phyloP scores from a whole-genome alignment of 495 filamentous ascomycete species.

The Gamarada debralockiae region DNA sequence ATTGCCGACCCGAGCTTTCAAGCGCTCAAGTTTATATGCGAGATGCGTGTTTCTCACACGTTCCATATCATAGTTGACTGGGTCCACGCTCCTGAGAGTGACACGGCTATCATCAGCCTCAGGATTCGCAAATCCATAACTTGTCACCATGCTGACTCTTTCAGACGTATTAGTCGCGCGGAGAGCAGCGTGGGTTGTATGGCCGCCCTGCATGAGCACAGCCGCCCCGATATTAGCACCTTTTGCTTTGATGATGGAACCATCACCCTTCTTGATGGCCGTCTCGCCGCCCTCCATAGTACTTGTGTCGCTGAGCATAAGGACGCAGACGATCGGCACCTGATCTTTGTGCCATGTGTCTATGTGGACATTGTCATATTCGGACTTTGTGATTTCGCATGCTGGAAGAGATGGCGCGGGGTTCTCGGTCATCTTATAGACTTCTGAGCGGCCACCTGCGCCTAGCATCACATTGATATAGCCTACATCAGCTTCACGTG shows the following conservation, averaged over 20 bases:
- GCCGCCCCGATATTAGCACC: conserved; percentile 2
- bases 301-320: conserved; percentile 9
- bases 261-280: conserved; percentile 1
- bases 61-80: background rate
- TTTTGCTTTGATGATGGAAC: conserved; percentile 1
- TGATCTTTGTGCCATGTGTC: conserved; percentile 9
- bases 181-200: conserved; percentile 6
- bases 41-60: background rate
- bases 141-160: conserved; percentile 12
- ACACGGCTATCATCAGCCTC: conserved; percentile 3
- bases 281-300: conserved; percentile 10
- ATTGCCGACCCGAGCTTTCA: conserved; percentile 1
- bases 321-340: conserved; percentile 1
- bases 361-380: background rate
- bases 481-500: conserved; percentile 3
- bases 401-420: background rate
- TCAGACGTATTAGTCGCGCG: background rate
- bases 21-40: conserved; percentile 1
- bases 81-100: conserved; percentile 1
- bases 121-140: conserved; percentile 2
- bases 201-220: conserved; percentile 8
- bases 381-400: background rate
- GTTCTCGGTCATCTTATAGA: conserved; percentile 2
- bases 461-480: conserved; percentile 12
- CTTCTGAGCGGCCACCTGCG: background rate